Evolutionary conservation across 73 alveolate species (phyloP).

Genomic region (Tetrahymena elliotti): DNA sequence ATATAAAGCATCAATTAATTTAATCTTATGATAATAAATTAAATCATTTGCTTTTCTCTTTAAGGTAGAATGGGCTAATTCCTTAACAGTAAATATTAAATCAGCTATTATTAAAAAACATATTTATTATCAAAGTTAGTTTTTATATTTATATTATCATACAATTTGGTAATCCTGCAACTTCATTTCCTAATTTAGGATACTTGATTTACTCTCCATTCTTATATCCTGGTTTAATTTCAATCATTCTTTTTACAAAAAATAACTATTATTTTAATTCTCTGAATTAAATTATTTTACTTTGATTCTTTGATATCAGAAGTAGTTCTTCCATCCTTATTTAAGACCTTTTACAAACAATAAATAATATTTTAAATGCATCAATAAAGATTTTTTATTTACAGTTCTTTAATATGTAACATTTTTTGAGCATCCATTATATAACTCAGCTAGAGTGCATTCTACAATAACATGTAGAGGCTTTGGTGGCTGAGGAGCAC

Average conservation of each 20-base stretch:
- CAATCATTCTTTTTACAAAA: constrained; percentile 31
- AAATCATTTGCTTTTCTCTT: constrained; percentile 79
- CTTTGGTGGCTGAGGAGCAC: constrained; percentile 37
- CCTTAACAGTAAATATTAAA: constrained; percentile 62
- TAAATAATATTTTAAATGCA: neutral
- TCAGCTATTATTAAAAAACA: constrained; percentile 45
- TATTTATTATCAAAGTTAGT: neutral
- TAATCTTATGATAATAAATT: constrained; percentile 51
- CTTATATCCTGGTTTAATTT: constrained; percentile 76
- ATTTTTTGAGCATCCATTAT: constrained; percentile 73
- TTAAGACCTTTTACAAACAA: constrained; percentile 15
- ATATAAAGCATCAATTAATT: constrained; percentile 66
- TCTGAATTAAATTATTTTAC: neutral
- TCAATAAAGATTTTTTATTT: neutral
- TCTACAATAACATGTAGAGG: constrained; percentile 52
- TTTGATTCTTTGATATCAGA: constrained; percentile 38
- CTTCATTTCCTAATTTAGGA: constrained; percentile 77
- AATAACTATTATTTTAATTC: no score
- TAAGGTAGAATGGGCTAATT: constrained; percentile 57
- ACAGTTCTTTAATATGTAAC: constrained; percentile 50
- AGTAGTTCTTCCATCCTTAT: constrained; percentile 75
- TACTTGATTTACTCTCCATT: constrained; percentile 59
- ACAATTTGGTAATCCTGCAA: constrained; percentile 27
- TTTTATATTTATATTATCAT: neutral
- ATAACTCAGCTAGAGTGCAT: constrained; percentile 77